Evolutionary conservation across 176 grass and related monocot genomes (phyloP), one percentile per base, ranked within the genome.

Genomic region (Avena sativa): DNA sequence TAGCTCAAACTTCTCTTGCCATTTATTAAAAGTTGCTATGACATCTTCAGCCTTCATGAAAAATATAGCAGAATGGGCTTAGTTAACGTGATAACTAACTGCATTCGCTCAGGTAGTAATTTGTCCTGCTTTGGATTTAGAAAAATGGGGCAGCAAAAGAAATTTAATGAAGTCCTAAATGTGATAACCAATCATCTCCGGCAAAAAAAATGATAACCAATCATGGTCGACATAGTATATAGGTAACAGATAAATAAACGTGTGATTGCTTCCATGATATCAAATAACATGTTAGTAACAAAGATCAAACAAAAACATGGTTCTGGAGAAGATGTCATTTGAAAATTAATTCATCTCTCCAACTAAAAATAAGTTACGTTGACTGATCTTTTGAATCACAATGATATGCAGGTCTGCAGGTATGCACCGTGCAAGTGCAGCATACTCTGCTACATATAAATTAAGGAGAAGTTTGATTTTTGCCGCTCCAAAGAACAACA

Each of bases 11-110:
- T 94, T 95, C 79, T 98, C 89, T 43, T 94, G 91, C 90, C 91
- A 91, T 86, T 80, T 91, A 79, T 79, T 79, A 76, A 94, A 94
- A 47, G 71, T 60, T 77, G 38, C 58, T 52, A 98, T 28, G 86
- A 93, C 79, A 81, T 92, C 93, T 89, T 95, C 94, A 74, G 87
- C 91, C 96, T 98, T 88, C 89, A 93, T 88, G 64, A 88, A 79
- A 88, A 88, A 88, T 72, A 44, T 88, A 84, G 40, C 44, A 61
- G 48, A n/a, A 84, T 66, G 1, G 75, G n/a, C n/a, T 62, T 64
- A 30, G 56, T 56, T 80, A 89, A 89, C 67, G 21, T 74, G 56
- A 65, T 34, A 89, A 19, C 32, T 43, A 63, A 40, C 44, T 89
- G 68, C 28, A 84, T 73, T 65, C 13, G n/a, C 71, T 64, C 28